Evolutionary conservation across 2,329 filamentous ascomycete species (phyloP), one percentile per base, ranked within the genome.

Genomic region (Raffaelea deltoideospora): DNA sequence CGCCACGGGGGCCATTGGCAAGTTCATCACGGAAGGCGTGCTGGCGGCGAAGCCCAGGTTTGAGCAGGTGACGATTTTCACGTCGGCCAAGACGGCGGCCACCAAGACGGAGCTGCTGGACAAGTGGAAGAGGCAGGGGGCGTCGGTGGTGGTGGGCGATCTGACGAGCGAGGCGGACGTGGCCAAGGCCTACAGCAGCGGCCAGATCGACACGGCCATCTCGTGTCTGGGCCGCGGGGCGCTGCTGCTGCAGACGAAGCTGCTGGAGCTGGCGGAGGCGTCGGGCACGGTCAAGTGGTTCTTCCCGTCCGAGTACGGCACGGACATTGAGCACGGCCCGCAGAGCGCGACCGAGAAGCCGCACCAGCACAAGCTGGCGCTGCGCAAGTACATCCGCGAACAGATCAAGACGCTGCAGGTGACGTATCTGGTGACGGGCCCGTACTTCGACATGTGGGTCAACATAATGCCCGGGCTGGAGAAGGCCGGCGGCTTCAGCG

Each of bases 371-470:
- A 84, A 84, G 53, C 63, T 83, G 37, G 70, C 73, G 47, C 73
- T 83, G n/a, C 65, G 79, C 40, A 69, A 65, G 38, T 67, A 67
- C 22, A 61, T 80, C 23, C 61, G 64, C 33, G 65, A 67, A 26
- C 55, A 64, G n/a, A 48, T 68, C 13, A 61, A 63, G 45, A 55
- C 63, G 8, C 50, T 83, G 20, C 62, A 71, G 34, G 64, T 76
- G 38, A 80, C 78, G 0, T 82, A 76, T 49, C 57, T 83, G 0
- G 78, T 83, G 5, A 81, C 77, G 0, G 78, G 78, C 0, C 78
- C 78, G 0, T 83, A 78, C 45, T 67, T 69, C 22, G 77, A 80
- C 42, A 62, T 78, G 50, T 81, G 65, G 57, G 59, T 79, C 31
- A 43, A 44, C 6, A 51, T 61, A 4, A 47, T 57, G n/a, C 51